Conservation (phyloP, 1,139 yeast species). For the Zhuliangozyma blackwelliae region DNA sequence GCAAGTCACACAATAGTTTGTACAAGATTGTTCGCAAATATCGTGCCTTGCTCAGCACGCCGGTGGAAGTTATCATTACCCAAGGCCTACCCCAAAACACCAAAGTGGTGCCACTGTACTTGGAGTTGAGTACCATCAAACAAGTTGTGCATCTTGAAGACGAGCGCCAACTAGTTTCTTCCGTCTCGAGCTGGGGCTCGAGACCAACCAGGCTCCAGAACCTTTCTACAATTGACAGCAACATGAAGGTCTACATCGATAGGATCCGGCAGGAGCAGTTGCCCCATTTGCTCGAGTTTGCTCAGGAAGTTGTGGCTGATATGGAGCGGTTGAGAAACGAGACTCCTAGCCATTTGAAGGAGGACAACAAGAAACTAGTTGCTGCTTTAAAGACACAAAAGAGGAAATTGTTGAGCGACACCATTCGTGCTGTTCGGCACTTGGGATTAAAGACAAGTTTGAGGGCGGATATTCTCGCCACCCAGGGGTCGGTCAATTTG, state of each 20-base stretch:
- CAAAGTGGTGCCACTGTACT: constrained; percentile 9
- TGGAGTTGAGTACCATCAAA: constrained; percentile 3
- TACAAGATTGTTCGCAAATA: constrained; percentile 84
- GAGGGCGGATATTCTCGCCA: constrained; percentile 58
- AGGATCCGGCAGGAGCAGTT: constrained; percentile 29
- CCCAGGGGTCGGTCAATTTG: constrained; percentile 59
- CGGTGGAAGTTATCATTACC: constrained; percentile 57
- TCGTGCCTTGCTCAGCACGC: constrained; percentile 55
- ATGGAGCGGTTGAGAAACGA: constrained; percentile 64
- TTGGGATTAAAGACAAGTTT: constrained; percentile 71
- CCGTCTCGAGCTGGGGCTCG: constrained; percentile 43
- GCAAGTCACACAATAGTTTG: constrained; percentile 77
- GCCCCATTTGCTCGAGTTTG: constrained; percentile 47
- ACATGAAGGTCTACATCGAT: constrained; percentile 48
- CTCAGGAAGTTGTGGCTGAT: constrained; percentile 51
- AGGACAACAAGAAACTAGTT: constrained; percentile 69
- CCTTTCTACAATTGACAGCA: constrained; percentile 44
- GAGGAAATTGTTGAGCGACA: constrained; percentile 69
- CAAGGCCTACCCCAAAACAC: constrained; percentile 42
- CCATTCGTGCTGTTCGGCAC: constrained; percentile 66
- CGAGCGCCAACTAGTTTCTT: neutral
- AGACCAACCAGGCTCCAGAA: constrained; percentile 57
- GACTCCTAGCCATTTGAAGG: constrained; percentile 69
- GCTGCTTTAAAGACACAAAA: constrained; percentile 79
- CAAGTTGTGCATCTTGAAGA: too few species aligned